phyloP scores from a whole-genome alignment of 2,329 filamentous ascomycete genomes.

The Hymenoscyphus fructigenus region DNA sequence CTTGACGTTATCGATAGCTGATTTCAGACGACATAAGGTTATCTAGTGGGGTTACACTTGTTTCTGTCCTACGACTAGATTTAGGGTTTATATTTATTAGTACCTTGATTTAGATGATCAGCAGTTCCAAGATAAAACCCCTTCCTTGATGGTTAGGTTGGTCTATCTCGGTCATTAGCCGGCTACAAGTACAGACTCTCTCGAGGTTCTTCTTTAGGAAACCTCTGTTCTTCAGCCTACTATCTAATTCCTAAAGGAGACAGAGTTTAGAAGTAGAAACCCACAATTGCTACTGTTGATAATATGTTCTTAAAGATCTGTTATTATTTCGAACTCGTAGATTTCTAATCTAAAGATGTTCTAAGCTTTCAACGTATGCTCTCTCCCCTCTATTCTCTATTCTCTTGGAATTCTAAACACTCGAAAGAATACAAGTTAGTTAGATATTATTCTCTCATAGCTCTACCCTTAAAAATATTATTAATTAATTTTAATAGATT shows the following conservation, averaged over 20 bases:
- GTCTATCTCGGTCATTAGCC: not conserved
- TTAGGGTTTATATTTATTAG: no score
- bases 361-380: no score
- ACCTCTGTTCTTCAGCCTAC: not conserved
- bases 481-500: no score
- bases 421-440: no score
- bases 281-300: not conserved
- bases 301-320: not conserved
- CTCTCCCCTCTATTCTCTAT: no score
- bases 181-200: no score
- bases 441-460: no score
- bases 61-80: not conserved
- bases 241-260: not conserved
- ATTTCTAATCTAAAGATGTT: no score
- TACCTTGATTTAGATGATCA: no score
- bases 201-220: not conserved
- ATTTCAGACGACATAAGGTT: not conserved
- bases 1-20: not conserved
- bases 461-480: no score
- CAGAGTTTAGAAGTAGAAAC: not conserved
- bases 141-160: not conserved
- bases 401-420: no score
- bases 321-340: no score
- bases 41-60: not conserved
- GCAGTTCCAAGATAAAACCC: not conserved